Conservation (phyloP, 2,329 filamentous ascomycete genomes). For the Grosmannia clavigera region DNA sequence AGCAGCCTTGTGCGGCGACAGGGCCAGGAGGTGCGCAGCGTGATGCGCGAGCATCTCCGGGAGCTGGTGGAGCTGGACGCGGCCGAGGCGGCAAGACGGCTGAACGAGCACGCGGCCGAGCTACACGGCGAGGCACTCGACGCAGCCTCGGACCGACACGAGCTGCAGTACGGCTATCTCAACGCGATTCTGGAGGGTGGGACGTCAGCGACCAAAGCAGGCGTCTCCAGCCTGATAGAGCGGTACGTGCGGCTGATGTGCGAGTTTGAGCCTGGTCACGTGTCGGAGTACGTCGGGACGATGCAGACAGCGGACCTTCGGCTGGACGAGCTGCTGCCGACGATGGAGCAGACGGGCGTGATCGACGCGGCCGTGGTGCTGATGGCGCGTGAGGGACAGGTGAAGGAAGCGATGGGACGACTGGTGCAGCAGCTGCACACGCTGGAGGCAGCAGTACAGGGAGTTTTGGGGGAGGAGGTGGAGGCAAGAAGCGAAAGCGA, state of each 20-base stretch:
- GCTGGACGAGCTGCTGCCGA: slow-evolving; percentile 68
- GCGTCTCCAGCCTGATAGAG: slow-evolving; percentile 53
- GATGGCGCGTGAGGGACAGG: slow-evolving; percentile 77
- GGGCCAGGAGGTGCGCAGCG: slow-evolving; percentile 53
- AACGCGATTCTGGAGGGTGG: slow-evolving; percentile 54
- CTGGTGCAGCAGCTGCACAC: slow-evolving; percentile 70
- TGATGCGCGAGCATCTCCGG: slow-evolving; percentile 52
- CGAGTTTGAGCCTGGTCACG: slow-evolving; percentile 65
- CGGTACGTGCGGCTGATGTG: slow-evolving; percentile 88
- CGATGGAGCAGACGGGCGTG: slow-evolving; percentile 79
- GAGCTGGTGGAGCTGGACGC: slow-evolving; percentile 59
- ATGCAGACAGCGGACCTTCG: slow-evolving; percentile 67
- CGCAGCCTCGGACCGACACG: slow-evolving; percentile 45
- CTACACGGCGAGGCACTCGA: slow-evolving; percentile 55
- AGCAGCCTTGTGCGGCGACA: slow-evolving; percentile 54
- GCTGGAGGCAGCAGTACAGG: slow-evolving; percentile 65
- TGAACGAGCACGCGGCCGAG: slow-evolving; percentile 49
- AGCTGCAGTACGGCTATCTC: slow-evolving; percentile 66
- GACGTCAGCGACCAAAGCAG: slow-evolving; percentile 21
- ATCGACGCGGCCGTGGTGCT: slow-evolving; percentile 88
- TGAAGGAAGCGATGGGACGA: slow-evolving; percentile 71
- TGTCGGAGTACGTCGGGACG: slow-evolving; percentile 70
- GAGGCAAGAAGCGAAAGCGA: slow-evolving; percentile 20
- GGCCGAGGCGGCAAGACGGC: slow-evolving; percentile 47
- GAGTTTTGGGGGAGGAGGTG: slow-evolving; percentile 41